These are phyloP conservation scores for Stagonosporopsis vannaccii DNA, from an alignment of 2,329 filamentous ascomycete species.

Conservation along the genomic window DNA sequence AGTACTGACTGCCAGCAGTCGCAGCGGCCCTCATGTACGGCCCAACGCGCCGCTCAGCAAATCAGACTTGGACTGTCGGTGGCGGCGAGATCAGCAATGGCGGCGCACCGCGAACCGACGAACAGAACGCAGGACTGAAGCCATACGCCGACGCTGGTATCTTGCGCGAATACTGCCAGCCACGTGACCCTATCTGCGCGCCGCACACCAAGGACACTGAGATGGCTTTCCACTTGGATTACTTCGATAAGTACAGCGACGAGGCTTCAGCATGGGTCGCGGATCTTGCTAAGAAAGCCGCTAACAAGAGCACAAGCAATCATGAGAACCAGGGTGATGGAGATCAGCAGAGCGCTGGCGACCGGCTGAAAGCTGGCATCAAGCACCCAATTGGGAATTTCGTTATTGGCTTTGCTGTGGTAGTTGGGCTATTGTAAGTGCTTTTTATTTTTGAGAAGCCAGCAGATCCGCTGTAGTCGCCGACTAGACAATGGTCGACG, in stretches of 20 bases:
- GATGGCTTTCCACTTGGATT: conserved; percentile 65
- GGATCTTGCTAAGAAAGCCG: conserved; percentile 28
- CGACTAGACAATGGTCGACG: conserved; percentile 11
- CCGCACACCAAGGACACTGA: conserved; percentile 55
- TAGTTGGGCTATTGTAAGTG: conserved; percentile 34
- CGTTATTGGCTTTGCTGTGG: conserved; percentile 24
- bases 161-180: conserved; percentile 70
- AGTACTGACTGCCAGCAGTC: conserved; percentile 25
- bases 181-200: conserved; percentile 69
- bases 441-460: conserved; percentile 8
- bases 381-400: conserved; percentile 34
- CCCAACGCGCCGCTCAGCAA: conserved; percentile 34
- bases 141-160: conserved; percentile 51
- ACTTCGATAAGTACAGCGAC: conserved; percentile 52
- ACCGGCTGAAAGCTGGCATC: conserved; percentile 31
- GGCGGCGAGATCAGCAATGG: conserved; percentile 33
- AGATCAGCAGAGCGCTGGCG: conserved; percentile 24
- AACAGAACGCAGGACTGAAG: conserved; percentile 31
- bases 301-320: conserved; percentile 15
- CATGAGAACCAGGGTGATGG: conserved; percentile 13
- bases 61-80: conserved; percentile 33
- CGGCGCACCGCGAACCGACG: conserved; percentile 28
- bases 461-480: conserved; percentile 23
- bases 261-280: conserved; percentile 36
- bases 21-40: conserved; percentile 35